Base-by-base conservation (phyloP, 345 rosid genomes). In the Fremontodendron californicum region DNA sequence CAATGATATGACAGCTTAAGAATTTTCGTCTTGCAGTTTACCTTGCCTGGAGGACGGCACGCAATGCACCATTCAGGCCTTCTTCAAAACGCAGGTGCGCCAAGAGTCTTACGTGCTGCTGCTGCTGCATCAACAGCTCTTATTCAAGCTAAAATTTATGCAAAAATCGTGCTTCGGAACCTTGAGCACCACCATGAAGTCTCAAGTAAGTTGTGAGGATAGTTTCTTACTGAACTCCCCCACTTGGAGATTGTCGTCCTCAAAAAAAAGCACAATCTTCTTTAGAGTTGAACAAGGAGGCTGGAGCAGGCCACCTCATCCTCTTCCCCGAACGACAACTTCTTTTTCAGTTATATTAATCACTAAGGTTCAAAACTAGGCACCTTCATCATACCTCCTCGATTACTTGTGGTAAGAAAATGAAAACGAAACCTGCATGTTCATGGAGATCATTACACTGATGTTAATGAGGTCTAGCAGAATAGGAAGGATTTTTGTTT, bases 21-120 rank as follows among this genome's bases (percentile, higher is more conserved):
- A 29, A 60, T 3, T 60, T 60, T 55, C 5, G 0, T 4, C 66
- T 9, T 80, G 78, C 89, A 94, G 98, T 94, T 94, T 75, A 92
- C 97, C 2, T 83, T 92, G 80, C 98, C 97, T 1, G 93, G 94
- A 70, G 98, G 98, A 25, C 89, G 97, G 27, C 98, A 94, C 71
- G 97, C 97, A 3, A 73, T 81, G 81, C 98, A 94, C 83, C 98
- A 94, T 75, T 95, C 97, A 9, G 83, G 87, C 78, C 92, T 94
- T 9, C 91, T 92, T 95, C 97, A 90, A 83, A 85, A 79, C n/a
- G 89, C 86, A 6, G 97, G 97, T 73, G 96, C 96, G 63, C 88
- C 94, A 48, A 81, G 97, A 49, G 88, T 91, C 60, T 83, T 94
- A 71, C 89, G 97, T 46, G 91, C 96, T 35, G 93, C 94, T 52